Evolutionary conservation across 2,329 filamentous ascomycete species (phyloP).

Genomic region (Pyrenochaeta sp.): DNA sequence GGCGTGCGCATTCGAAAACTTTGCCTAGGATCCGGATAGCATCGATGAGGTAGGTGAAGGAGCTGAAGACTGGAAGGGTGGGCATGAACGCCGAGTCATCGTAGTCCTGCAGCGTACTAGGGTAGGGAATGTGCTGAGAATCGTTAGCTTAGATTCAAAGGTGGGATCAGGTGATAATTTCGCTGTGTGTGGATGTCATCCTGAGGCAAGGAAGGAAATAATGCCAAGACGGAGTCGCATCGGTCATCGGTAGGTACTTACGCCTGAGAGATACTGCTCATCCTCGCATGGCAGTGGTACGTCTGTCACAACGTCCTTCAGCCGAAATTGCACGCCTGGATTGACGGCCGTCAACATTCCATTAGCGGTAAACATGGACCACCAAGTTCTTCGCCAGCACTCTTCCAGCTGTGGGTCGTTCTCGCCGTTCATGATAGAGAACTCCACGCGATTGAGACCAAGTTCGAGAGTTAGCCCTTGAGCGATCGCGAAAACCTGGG

Average conservation of each 20-base stretch:
- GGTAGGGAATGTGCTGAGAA: conserved; percentile 43
- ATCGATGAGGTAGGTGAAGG: conserved; percentile 84
- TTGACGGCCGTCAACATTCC: conserved; percentile 85
- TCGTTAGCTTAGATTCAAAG: conserved; percentile 2
- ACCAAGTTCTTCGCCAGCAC: conserved; percentile 89
- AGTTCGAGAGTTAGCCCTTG: conserved; percentile 78
- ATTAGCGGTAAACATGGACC: conserved; percentile 83
- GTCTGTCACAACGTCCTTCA: conserved; percentile 71
- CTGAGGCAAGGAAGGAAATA: conserved; percentile 14
- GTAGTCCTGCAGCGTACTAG: conserved; percentile 71
- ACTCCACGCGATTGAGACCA: conserved; percentile 74
- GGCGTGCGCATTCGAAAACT: conserved; percentile 65
- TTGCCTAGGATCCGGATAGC: conserved; percentile 79
- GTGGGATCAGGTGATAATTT: neutral
- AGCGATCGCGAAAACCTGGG: conserved; percentile 70
- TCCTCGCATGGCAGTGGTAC: conserved; percentile 85
- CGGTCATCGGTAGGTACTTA: conserved; percentile 30
- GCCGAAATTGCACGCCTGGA: conserved; percentile 72
- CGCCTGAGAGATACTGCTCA: conserved; percentile 64
- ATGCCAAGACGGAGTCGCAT: conserved; percentile 17
- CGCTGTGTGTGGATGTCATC: conserved; percentile 4
- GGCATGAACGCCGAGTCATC: conserved; percentile 77
- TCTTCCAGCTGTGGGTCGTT: conserved; percentile 77
- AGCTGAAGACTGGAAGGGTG: conserved; percentile 76
- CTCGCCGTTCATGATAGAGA: conserved; percentile 68